Conservation (phyloP, 306 rosid species). For the Gastrolobium bilobum region DNA sequence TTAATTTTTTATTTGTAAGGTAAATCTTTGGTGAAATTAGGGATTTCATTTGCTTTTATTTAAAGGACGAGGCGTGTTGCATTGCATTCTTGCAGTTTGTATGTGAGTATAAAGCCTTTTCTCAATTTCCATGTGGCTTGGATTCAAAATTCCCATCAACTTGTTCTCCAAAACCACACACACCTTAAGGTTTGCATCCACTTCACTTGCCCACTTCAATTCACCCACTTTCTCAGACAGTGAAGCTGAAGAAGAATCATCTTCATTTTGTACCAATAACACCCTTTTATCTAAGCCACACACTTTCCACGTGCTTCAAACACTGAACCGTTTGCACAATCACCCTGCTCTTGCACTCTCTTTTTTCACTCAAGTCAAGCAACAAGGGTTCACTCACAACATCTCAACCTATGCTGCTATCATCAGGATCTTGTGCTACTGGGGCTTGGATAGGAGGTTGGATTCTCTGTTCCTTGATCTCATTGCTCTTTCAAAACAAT, state of each 20-base stretch:
- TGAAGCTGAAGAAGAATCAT: conserved; percentile 8
- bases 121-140: conserved; percentile 38
- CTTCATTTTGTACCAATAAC: not conserved
- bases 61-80: too few species aligned
- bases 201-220: conserved; percentile 49
- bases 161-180: not conserved
- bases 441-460: conserved; percentile 63
- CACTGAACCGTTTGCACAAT: conserved; percentile 46
- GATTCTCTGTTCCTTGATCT: conserved; percentile 71
- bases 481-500: conserved; percentile 47
- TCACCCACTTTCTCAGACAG: conserved; percentile 8
- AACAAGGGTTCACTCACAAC: conserved; percentile 58
- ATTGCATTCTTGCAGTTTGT: too few species aligned
- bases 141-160: conserved; percentile 6
- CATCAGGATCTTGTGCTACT: conserved; percentile 66
- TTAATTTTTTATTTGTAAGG: too few species aligned
- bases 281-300: conserved; percentile 1
- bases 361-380: conserved; percentile 57
- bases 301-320: conserved; percentile 54
- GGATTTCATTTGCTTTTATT: not conserved
- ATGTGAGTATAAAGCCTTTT: too few species aligned
- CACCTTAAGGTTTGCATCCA: conserved; percentile 41
- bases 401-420: conserved; percentile 63
- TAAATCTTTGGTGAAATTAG: not conserved
- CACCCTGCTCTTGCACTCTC: conserved; percentile 68